Base-by-base conservation (phyloP, 768 basidiomycete species). In the Sarcodon sp. region DNA sequence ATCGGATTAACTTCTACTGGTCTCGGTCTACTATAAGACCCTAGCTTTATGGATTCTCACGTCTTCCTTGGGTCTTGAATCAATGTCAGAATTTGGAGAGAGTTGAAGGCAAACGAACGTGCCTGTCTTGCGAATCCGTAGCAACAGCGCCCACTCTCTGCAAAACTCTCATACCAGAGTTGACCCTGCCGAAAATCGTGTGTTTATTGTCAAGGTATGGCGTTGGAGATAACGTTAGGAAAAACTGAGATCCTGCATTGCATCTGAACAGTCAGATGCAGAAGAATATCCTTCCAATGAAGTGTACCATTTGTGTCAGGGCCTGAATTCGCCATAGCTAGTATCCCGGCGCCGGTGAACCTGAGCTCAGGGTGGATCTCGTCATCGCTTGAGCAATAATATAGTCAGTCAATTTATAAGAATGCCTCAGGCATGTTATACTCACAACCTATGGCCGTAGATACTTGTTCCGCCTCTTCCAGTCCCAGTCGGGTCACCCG, bases 251-350 rank as follows among this genome's bases (percentile, higher is more conserved):
- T 16, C 92, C 92, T 88, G 56, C 56, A 46, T 16, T 44, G 59
- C 59, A 61, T 59, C 58, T 27, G 3, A 35, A 35, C 12, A 41
- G 16, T 45, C n/a, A 46, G 33, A 45, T 32, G n/a, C 18, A 32
- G n/a, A 10, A 13, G 11, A 45, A 43, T 10, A 32, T 35, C 9
- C n/a, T 33, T 13, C 15, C 15, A 10, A 1, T 15, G 16, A 32
- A n/a, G 51, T 67, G 47, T 47, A 78, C 88, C 84, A 57, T 90
- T 91, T 21, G 84, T 85, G 61, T 90, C 88, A n/a, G 87, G 87
- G 9, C 93, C 93, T 41, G 93, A 89, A 66, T 99, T 99, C 34
- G 96, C 96, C 88, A 91, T 90, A 7, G 89, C 91, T 21, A 98
- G 78, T 50, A 97, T 92, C 16, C 94, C 94, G 38, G 93, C 92